Base-by-base conservation (phyloP, 805 yeast genomes). In the Yarrowia deformans region DNA sequence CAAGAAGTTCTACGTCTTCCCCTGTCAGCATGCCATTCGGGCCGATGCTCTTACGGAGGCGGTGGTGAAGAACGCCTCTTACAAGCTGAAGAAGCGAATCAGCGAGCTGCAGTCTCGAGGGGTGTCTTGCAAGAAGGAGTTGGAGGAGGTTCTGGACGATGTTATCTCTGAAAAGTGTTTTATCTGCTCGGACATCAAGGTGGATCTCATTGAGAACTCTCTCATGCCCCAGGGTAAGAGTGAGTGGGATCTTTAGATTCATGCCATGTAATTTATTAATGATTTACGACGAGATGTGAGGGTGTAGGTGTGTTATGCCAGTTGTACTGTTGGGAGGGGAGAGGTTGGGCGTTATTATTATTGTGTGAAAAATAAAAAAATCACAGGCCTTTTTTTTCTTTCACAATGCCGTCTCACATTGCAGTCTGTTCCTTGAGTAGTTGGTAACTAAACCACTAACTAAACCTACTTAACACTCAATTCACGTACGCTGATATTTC, bases 1-100 rank as follows among this genome's bases (percentile, higher is more conserved):
- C 4, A 84, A 92, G 69, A 90, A 87, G 75, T 93, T 93, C 73
- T 84, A 88, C 68, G 86, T 88, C 6, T 95, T 91, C 75, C 97
- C 97, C 0, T 95, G 99, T 76, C 89, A 85, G 69, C 99, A 95
- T 77, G 86, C 91, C 6, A 90, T 91, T 79, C 98, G 95, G 76
- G 88, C 88, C 66, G 97, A 93, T 76, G 95, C 99, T 79, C 77
- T 92, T n/a, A 85, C 90, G 8, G 84, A 85, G 69, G 80, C 80
- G 46, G 85, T 90, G 42, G 75, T 89, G 67, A 81, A 82, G 43
- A 87, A 89, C 39, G 87, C 87, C 54, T 92, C 91, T 72, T 88
- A 88, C 75, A 83, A 86, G 48, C 82, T 88, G 66, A 88, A 88
- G 75, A 87, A 85, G 74, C 81, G 85, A 40, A 84, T 90, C 69